Base-by-base conservation (phyloP, 495 filamentous ascomycete genomes). In the Poronia punctata region DNA sequence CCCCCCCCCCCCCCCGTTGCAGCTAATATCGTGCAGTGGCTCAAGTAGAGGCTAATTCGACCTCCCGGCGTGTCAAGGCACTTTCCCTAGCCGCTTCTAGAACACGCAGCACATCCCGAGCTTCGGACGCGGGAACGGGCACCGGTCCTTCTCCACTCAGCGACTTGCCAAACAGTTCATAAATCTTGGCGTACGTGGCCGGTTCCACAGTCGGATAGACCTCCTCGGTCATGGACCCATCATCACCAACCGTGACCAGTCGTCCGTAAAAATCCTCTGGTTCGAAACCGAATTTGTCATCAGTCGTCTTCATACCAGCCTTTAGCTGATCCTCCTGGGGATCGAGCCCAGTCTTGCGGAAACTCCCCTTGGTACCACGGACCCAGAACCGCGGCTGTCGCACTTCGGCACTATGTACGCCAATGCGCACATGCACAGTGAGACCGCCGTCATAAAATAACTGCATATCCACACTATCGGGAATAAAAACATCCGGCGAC, bases 251-350 rank as follows among this genome's bases (percentile, higher is more conserved):
- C 7, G 64, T 41, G 5, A 59, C 64, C 30, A 79, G 54, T 14
- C 39, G 56, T 1, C 72, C 72, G 25, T 57, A 59, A 35, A 49
- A 56, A 7, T 57, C 56, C 39, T 66, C 61, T 14, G 46, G 67
- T 59, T 93, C 87, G 14, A 72, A 53, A 1, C 83, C 88, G 50
- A 84, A 93, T 5, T 58, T 70, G 5, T 62, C 59, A 40, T 88
- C 81, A 4, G 71, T 72, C 14, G 82, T 78, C 60, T 66, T 76
- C 49, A 78, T 56, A 0, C 86, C 88, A 2, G 67, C 72, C 59
- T 79, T 80, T 27, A 93, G 68, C 49, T 89, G 84, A 28, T 84
- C 80, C 61, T 95, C 88, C 63, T 95, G 88, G 21, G 78, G 65
- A 62, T 94, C 88, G 0, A 92, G 61, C 43, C 84, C 76, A 53